Base-by-base conservation (phyloP, 2,329 filamentous ascomycete genomes). In the Alternaria panax region DNA sequence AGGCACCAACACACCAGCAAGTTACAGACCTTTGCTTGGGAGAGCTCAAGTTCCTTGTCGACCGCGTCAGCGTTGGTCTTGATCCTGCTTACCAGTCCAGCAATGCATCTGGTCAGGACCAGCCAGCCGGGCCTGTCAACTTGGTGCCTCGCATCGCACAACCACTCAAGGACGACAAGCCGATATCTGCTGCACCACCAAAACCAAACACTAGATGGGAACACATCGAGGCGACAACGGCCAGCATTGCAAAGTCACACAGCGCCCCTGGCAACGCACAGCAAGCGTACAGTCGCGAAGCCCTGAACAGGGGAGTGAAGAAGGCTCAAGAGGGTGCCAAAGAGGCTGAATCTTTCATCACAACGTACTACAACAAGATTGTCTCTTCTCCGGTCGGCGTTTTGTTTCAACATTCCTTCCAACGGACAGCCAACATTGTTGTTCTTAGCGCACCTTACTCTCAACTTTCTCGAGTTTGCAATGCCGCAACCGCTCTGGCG, bases 1-100 rank as follows among this genome's bases (percentile, higher is more conserved):
- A 90, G 43, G 92, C 90, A 0, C 86, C 92, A 1, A 89, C 91
- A 66, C 97, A 92, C 92, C 87, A 88, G 8, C 92, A 97, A 69
- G 85, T 96, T 47, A 88, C 89, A 62, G 81, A 82, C 18, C 80
- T 89, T 7, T 93, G 92, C 69, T 83, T 94, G 18, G 85, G 86
- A 12, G 84, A 90, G 18, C 83, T 97, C 51, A 87, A 87, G 65
- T 83, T 82, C 11, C 86, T 97, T 50, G 87, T 88, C 57, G 79
- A 79, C 7, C 88, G 92, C 45, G 88, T 97, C 48, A 85, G 89
- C 50, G 81, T 81, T 73, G 66, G 79, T 24, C 64, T 74, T 27
- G 68, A 75, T 40, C 71, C 74, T 18, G 64, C 63, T 14, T 74
- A 72, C 46, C 65, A 52, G 28, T 59, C 66, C 2, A 47, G 61